These are phyloP conservation scores for Plasmodium cynomolgi DNA, from an alignment of 169 alveolate genomes.

Conservation along the genomic window DNA sequence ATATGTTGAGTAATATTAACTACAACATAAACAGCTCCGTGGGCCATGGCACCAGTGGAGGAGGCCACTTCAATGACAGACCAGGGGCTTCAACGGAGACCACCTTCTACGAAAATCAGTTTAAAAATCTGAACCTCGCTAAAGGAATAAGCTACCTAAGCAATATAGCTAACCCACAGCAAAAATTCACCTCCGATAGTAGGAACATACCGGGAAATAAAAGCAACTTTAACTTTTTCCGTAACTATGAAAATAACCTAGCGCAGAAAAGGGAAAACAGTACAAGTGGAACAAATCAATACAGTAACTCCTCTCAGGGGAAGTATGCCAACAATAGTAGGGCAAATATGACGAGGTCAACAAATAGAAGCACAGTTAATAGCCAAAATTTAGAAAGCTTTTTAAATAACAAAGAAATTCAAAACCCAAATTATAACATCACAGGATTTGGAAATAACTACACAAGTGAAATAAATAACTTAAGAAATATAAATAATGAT, in stretches of 20 bases:
- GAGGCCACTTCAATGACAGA: not conserved
- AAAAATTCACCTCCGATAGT: not conserved
- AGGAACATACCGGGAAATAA: not conserved
- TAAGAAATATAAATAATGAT: conserved; percentile 65
- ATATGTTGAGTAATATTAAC: conserved; percentile 52
- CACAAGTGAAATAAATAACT: conserved; percentile 50
- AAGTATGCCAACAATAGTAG: not conserved
- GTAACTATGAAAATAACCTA: conserved; percentile 6
- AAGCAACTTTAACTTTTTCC: conserved; percentile 15
- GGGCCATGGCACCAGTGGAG: not conserved
- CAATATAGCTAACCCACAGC: not conserved
- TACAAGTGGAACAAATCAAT: not conserved
- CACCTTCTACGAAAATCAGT: conserved; percentile 20
- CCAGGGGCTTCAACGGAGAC: not conserved
- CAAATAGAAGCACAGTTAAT: not conserved
- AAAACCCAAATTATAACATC: conserved; percentile 16
- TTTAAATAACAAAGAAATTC: conserved; percentile 37
- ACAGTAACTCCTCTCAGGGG: not conserved
- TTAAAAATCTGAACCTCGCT: not conserved
- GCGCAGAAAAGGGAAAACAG: not conserved
- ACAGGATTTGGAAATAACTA: conserved; percentile 52
- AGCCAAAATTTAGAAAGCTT: conserved; percentile 59
- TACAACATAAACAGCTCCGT: conserved; percentile 28
- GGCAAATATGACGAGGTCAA: not conserved
- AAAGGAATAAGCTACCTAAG: conserved; percentile 16